Evolutionary conservation across 805 yeast genomes (phyloP).

Genomic region (Yamadazyma takamatsuzukensis): DNA sequence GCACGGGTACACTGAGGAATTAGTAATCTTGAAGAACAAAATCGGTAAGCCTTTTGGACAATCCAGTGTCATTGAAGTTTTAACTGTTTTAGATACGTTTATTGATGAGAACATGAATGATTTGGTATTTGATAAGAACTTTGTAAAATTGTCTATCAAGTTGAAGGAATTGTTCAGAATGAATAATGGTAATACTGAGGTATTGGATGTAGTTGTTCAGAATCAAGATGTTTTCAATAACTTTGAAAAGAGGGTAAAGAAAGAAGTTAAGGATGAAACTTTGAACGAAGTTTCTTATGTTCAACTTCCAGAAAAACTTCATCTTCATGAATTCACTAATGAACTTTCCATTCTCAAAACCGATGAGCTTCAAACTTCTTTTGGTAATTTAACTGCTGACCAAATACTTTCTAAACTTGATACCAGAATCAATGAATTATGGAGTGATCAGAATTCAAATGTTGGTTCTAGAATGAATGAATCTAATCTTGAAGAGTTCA

Average conservation of each 20-base stretch:
- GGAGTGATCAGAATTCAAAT: neutral
- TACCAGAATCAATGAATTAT: conserved; percentile 3
- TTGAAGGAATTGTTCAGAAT: conserved; percentile 41
- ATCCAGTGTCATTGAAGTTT: conserved; percentile 3
- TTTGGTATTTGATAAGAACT: neutral
- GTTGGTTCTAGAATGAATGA: conserved; percentile 2
- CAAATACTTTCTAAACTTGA: neutral
- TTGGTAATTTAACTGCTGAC: neutral
- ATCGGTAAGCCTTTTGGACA: conserved; percentile 4
- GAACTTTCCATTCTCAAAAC: conserved; percentile 6
- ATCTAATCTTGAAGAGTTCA: conserved; percentile 5
- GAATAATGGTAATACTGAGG: conserved; percentile 58
- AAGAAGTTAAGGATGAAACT: neutral
- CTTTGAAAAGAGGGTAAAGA: conserved; percentile 24
- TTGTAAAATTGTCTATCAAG: conserved; percentile 2
- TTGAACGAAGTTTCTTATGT: conserved; percentile 1
- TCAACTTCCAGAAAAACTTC: conserved; percentile 10
- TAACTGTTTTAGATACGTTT: conserved; percentile 1
- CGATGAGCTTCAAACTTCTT: conserved; percentile 2
- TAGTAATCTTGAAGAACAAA: conserved; percentile 1
- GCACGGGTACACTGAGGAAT: conserved; percentile 5
- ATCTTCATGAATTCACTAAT: conserved; percentile 6
- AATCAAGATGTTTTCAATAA: conserved; percentile 45
- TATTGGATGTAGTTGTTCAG: conserved; percentile 52
- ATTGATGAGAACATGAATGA: conserved; percentile 1